Percentiles rank a stretch among this genome's conserved stretches.
These are phyloP conservation scores for Aspergillus pseudoterreus DNA, from an alignment of 2,329 filamentous ascomycete species.

Conservation along the genomic window DNA sequence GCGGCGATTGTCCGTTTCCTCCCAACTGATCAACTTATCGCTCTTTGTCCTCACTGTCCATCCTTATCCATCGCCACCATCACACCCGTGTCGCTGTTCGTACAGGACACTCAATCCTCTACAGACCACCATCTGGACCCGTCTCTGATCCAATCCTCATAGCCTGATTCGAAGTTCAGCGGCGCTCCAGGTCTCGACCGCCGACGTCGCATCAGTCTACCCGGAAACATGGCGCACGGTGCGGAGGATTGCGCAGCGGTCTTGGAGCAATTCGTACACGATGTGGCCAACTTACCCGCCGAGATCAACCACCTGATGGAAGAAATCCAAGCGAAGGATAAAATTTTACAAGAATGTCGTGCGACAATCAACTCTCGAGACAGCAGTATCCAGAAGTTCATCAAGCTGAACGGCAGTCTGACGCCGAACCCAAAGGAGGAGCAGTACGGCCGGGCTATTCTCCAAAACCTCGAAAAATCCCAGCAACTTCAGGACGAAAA, in stretches of 20 bases:
- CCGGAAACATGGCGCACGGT: conserved; percentile 40
- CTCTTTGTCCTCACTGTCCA: too few species aligned
- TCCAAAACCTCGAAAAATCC: conserved; percentile 56
- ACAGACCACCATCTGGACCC: too few species aligned
- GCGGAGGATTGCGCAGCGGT: conserved; percentile 61
- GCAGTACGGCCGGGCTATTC: conserved; percentile 54
- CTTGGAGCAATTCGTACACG: conserved; percentile 63
- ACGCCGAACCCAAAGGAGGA: conserved; percentile 62
- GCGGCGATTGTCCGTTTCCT: neutral
- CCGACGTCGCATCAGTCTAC: too few species aligned
- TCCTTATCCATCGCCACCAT: too few species aligned
- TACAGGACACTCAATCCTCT: too few species aligned
- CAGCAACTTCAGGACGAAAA: conserved; percentile 61
- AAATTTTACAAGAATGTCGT: conserved; percentile 55
- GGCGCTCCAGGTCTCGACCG: too few species aligned
- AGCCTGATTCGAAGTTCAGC: too few species aligned
- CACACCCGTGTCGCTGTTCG: too few species aligned
- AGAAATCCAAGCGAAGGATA: conserved; percentile 64
- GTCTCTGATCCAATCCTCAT: too few species aligned
- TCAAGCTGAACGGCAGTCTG: conserved; percentile 60
- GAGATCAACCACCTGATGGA: conserved; percentile 65
- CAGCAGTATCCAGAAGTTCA: conserved; percentile 61
- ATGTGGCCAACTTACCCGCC: conserved; percentile 59
- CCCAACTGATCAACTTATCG: too few species aligned
- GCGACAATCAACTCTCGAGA: conserved; percentile 58